Base-by-base conservation (phyloP, 352 stramenopile species). In the Phytophthora litchii region DNA sequence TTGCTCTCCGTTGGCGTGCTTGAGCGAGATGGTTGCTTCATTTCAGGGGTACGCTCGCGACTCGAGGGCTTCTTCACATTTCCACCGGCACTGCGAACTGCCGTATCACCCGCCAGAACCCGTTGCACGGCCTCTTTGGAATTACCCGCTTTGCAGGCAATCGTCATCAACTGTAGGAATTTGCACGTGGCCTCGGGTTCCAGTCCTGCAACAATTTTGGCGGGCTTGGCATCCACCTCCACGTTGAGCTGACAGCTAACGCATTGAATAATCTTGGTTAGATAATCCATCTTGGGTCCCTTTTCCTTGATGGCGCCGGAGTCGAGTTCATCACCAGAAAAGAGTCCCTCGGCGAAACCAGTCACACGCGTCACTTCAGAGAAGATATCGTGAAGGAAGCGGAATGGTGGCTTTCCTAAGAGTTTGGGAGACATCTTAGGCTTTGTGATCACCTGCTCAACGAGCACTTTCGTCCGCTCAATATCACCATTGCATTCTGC, bases 141-240 rank as follows among this genome's bases (percentile, higher is more conserved):
- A 54, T 78, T 88, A 1, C 83, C 86, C 10, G 67, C 64, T 48
- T 74, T 76, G 56, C 80, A 93, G 2, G 92, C 83, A 19, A 98
- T 65, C 12, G 72, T 79, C 40, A 98, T 62, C 4, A 98, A 55
- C 68, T 98, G 95, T 20, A 98, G 63, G 32, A 98, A 91, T 55
- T 91, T 92, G 73, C 97, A 97, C 16, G 95, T 99, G 43, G 93
- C 92, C 44, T 98, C 94, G 2, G 94, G 68, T 41, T 98, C 94
- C 13, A 98, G 74, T 13, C 95, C 96, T 3, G 93, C 91, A 14
- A 98, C 90, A 49, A 83, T 83, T 60, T 97, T 98, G 12, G 66
- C 80, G 12, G 92, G 74, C 45, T 88, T 91, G 19, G 92, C 92
- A 17, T 97, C 85, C 27, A 98, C 66, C 12, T 90, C 68, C 31